Evolutionary conservation across 2,329 filamentous ascomycete species (phyloP).

Genomic region (Exophiala sp.): DNA sequence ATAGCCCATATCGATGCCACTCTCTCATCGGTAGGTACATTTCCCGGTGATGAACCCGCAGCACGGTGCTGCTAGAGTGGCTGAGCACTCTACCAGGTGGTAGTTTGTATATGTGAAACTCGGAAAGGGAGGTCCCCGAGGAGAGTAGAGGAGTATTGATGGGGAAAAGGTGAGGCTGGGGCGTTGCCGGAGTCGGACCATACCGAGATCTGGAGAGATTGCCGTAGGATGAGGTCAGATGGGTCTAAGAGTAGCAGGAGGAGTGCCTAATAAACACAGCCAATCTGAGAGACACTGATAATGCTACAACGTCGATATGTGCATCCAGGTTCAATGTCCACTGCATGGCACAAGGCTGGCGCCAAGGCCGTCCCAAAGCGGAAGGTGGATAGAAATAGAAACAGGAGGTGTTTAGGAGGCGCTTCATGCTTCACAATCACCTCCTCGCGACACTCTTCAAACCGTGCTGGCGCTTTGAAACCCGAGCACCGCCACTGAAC

Average conservation of each 20-base stretch:
- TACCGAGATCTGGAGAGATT: no score
- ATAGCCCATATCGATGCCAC: neutral
- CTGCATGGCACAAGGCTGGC: neutral
- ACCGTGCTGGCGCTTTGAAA: conserved; percentile 22
- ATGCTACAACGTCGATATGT: no score
- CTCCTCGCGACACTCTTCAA: conserved; percentile 20
- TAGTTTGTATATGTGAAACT: conserved; percentile 13
- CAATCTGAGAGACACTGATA: no score
- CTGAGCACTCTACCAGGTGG: conserved; percentile 5
- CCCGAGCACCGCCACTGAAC: conserved; percentile 7
- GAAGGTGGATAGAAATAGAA: conserved; percentile 1
- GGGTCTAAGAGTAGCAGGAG: no score
- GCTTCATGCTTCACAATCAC: conserved; percentile 16
- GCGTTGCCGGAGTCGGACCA: no score
- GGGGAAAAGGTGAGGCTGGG: no score
- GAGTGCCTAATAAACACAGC: no score
- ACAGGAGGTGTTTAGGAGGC: no score
- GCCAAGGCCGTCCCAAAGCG: neutral
- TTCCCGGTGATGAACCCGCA: conserved; percentile 5
- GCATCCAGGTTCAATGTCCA: no score
- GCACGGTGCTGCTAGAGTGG: conserved; percentile 14
- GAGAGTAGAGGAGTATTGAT: no score
- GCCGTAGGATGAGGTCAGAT: no score
- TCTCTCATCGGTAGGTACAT: conserved; percentile 9
- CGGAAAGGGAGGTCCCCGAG: conserved; percentile 6